These are phyloP conservation scores for Psophocarpus tetragonolobus DNA, from an alignment of 306 rosid genomes.

Conservation along the genomic window DNA sequence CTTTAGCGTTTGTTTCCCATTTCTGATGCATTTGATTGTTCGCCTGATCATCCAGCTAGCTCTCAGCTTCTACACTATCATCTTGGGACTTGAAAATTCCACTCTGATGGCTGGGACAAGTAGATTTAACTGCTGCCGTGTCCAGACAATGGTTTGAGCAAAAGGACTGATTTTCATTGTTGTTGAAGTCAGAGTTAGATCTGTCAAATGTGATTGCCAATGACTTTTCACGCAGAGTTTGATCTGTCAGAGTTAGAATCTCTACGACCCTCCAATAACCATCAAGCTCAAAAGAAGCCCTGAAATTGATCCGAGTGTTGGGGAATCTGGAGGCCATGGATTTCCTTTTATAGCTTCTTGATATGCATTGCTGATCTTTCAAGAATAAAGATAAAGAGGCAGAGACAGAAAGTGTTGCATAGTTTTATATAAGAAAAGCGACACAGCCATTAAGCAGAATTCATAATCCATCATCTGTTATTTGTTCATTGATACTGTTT, in stretches of 20 bases:
- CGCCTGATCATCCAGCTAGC: constrained; percentile 12
- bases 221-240: constrained; percentile 44
- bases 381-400: too few species aligned
- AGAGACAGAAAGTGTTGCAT: too few species aligned
- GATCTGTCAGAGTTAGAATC: constrained; percentile 45
- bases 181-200: constrained; percentile 46
- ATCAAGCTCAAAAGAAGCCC: constrained; percentile 78
- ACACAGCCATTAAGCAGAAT: too few species aligned
- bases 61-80: constrained; percentile 13
- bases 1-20: constrained; percentile 46
- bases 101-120: neutral
- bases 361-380: too few species aligned
- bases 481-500: too few species aligned
- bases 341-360: constrained; percentile 72
- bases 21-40: constrained; percentile 29
- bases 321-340: constrained; percentile 53
- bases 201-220: constrained; percentile 39
- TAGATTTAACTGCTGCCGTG: constrained; percentile 27
- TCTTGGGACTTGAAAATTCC: neutral
- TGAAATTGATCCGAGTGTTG: constrained; percentile 68
- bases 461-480: too few species aligned
- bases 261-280: constrained; percentile 60
- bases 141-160: constrained; percentile 9
- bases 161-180: constrained; percentile 35
- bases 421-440: too few species aligned